Base-by-base conservation (phyloP, 2,329 filamentous ascomycete species). In the Fonsecaea pedrosoi region DNA sequence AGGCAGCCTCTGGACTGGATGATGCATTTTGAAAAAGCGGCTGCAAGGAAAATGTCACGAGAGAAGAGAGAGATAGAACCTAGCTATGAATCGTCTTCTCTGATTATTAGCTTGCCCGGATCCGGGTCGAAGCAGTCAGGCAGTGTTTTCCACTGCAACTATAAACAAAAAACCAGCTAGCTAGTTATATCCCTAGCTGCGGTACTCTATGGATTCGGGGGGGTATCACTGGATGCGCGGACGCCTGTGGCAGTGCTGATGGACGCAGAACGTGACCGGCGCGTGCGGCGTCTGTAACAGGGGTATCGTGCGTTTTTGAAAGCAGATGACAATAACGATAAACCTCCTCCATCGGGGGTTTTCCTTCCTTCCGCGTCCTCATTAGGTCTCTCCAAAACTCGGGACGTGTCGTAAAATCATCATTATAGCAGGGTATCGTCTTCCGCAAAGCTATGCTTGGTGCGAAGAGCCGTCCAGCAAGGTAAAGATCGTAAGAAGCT, bases 391-490 rank as follows among this genome's bases (percentile, higher is more conserved):
- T 50, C 45, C 45, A 50, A 50, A 50, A 50, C 5, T 50, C 45
- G 21, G 18, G 45, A 12, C 8, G 45, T 25, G 45, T 50, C 45
- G 45, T 50, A 50, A 50, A 50, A 25, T 45, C 40, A 25, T 50
- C 32, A 35, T 9, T 54, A 40, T 61, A 61, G 25, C 13, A 21
- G 45, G 59, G 59, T 54, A 40, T 61, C 59, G 50, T 54, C 25
- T 37, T 60, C 21, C 6, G 35, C 50, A 18, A 12, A 40, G 42
- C 58, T 34, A 21, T 37, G 40, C 32, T 6, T 25, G 18, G 40
- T 34, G 32, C 34, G 32, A 25, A n/a, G 45, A 50, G 45, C 48
- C 45, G 48, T 54, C 59, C 59, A 61, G 59, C 21, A 61, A 48
- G 59, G 9, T 30, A 32, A 37, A n/a, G 35, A 54, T 53, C 45